Percentiles rank a stretch among this genome's conserved stretches.
Evolutionary conservation across 2,329 filamentous ascomycete genomes (phyloP).

Genomic region (Trichoderma sp.): DNA sequence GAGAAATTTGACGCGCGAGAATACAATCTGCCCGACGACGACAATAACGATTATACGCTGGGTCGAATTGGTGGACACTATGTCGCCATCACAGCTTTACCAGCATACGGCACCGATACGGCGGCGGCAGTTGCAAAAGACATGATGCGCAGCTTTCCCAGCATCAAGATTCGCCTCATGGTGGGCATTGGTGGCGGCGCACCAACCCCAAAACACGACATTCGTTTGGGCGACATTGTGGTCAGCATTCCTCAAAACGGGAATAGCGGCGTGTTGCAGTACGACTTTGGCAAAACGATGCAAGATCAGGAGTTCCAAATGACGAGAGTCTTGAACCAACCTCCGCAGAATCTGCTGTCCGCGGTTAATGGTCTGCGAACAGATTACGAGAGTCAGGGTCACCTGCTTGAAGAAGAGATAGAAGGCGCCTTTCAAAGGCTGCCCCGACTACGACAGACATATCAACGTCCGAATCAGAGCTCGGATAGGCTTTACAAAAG

Average conservation of each 20-base stretch:
- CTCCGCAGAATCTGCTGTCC: not conserved
- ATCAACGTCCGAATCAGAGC: slow-evolving; percentile 11
- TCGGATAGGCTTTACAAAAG: slow-evolving; percentile 26
- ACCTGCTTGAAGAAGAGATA: slow-evolving; percentile 23
- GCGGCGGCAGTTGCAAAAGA: not conserved
- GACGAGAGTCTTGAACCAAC: not conserved
- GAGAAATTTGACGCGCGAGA: not conserved
- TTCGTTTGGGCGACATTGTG: slow-evolving; percentile 27
- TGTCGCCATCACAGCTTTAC: slow-evolving; percentile 27
- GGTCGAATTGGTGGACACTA: slow-evolving; percentile 28
- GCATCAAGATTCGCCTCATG: slow-evolving; percentile 13
- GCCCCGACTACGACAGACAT: slow-evolving; percentile 22
- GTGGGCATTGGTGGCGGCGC: slow-evolving; percentile 27
- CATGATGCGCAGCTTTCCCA: not conserved
- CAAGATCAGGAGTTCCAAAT: not conserved
- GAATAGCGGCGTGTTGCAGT: not conserved
- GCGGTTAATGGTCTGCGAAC: not conserved
- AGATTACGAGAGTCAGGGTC: slow-evolving; percentile 17
- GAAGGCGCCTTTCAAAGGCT: not conserved
- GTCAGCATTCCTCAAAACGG: slow-evolving; percentile 8
- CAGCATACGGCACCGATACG: slow-evolving; percentile 8
- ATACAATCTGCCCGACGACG: not conserved
- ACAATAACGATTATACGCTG: slow-evolving; percentile 22
- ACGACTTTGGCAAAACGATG: not conserved
- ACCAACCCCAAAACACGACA: slow-evolving; percentile 19